Evolutionary conservation across 345 rosid genomes (phyloP).

Genomic region (Acer saccharum): DNA sequence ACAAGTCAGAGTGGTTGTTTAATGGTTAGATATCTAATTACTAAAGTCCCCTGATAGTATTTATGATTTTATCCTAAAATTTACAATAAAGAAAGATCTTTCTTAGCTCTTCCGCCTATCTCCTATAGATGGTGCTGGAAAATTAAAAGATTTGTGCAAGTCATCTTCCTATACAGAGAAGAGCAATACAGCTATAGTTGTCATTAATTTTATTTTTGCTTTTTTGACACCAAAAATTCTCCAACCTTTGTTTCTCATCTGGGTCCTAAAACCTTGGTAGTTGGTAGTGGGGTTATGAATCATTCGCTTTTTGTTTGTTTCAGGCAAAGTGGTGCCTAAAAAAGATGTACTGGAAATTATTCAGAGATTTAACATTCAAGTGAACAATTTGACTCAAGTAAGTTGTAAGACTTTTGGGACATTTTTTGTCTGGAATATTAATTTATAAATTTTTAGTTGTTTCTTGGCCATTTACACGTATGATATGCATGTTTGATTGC

Average conservation of each 20-base stretch:
- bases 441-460: not conserved
- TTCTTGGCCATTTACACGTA: not conserved
- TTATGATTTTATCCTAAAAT: slow-evolving; percentile 4
- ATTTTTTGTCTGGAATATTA: not conserved
- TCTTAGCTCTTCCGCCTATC: not conserved
- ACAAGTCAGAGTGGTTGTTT: slow-evolving; percentile 91
- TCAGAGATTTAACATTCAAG: slow-evolving; percentile 88
- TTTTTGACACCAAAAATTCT: not conserved
- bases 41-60: slow-evolving; percentile 9
- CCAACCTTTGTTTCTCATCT: not conserved
- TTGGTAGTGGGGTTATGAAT: not conserved
- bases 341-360: slow-evolving; percentile 59
- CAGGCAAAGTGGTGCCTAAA: slow-evolving; percentile 65
- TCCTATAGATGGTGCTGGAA: not conserved
- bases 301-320: slow-evolving; percentile 24
- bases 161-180: not conserved
- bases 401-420: slow-evolving; percentile 30
- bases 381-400: slow-evolving; percentile 93
- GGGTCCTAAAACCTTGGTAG: not conserved
- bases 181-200: not conserved
- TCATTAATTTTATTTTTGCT: not conserved
- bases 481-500: not conserved
- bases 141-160: not conserved
- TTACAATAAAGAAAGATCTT: not conserved
- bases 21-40: slow-evolving; percentile 50